phyloP scores from a whole-genome alignment of 306 rosid species.

The Prunus davidiana region DNA sequence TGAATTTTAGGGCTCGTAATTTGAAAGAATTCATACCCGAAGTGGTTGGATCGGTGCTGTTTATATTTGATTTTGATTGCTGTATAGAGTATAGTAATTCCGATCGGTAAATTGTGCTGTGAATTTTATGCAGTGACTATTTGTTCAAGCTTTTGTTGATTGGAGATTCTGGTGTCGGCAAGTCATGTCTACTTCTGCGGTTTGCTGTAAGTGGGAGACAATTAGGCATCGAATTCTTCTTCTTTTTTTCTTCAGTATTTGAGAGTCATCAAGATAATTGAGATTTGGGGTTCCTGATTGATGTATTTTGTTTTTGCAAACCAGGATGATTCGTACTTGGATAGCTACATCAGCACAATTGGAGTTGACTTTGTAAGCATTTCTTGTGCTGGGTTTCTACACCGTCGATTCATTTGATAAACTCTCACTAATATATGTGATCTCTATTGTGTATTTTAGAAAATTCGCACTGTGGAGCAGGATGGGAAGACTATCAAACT shows the following conservation, averaged over 20 bases:
- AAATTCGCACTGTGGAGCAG: slow-evolving; percentile 95
- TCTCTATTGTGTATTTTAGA: slow-evolving; percentile 36
- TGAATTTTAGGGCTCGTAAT: not conserved
- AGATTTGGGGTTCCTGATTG: slow-evolving; percentile 10
- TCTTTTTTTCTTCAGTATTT: not conserved
- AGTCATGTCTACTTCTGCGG: slow-evolving; percentile 98
- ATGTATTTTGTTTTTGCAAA: slow-evolving; percentile 17
- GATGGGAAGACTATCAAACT: slow-evolving; percentile 93
- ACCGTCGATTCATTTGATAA: slow-evolving; percentile 1
- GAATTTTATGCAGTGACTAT: slow-evolving; percentile 65
- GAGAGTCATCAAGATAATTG: not conserved
- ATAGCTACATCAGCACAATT: slow-evolving; percentile 99
- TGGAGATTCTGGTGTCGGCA: slow-evolving; percentile 99
- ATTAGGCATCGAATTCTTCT: not conserved
- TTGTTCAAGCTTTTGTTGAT: slow-evolving; percentile 95
- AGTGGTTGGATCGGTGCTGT: not conserved
- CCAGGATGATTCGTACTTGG: slow-evolving; percentile 98
- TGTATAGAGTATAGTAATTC: not conserved
- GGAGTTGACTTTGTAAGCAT: slow-evolving; percentile 98
- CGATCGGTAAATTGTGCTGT: not conserved
- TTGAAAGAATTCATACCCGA: not conserved
- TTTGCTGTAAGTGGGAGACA: slow-evolving; percentile 78
- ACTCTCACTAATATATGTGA: slow-evolving; percentile 21
- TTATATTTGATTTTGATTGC: not conserved
- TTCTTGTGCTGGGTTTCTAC: slow-evolving; percentile 4